These are phyloP conservation scores for Saccharomycopsis schoenii DNA, from an alignment of 805 yeast species.

Conservation along the genomic window DNA sequence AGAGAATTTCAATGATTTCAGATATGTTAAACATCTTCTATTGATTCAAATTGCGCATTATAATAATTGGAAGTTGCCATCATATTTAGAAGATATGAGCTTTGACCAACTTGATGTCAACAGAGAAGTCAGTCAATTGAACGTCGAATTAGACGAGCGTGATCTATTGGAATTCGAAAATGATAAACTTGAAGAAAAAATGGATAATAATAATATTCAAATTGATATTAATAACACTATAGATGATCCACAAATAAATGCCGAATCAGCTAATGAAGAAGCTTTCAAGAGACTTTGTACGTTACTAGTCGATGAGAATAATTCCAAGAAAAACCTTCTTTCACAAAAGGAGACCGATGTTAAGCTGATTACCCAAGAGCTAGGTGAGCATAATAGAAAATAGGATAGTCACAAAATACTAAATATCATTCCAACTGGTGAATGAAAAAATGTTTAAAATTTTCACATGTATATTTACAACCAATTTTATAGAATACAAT, in stretches of 20 bases:
- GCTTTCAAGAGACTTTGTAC: background rate
- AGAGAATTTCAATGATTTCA: conserved; percentile 23
- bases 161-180: conserved; percentile 15
- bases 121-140: background rate
- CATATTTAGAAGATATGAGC: conserved; percentile 2
- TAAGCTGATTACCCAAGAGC: too few relatives aligned
- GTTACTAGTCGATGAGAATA: background rate
- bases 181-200: conserved; percentile 7
- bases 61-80: conserved; percentile 15
- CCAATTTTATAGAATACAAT: too few relatives aligned
- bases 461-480: too few relatives aligned
- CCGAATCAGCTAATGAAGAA: background rate
- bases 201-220: background rate
- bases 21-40: conserved; percentile 21
- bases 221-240: background rate
- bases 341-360: too few relatives aligned
- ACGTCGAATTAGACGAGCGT: background rate
- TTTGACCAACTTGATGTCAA: conserved; percentile 1
- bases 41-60: conserved; percentile 12
- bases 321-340: too few relatives aligned
- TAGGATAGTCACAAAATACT: too few relatives aligned
- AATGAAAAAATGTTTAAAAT: too few relatives aligned
- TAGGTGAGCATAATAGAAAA: too few relatives aligned
- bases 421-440: too few relatives aligned
- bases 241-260: background rate